Conservation (phyloP, 345 rosid genomes). For the Eucalyptus brandiana region DNA sequence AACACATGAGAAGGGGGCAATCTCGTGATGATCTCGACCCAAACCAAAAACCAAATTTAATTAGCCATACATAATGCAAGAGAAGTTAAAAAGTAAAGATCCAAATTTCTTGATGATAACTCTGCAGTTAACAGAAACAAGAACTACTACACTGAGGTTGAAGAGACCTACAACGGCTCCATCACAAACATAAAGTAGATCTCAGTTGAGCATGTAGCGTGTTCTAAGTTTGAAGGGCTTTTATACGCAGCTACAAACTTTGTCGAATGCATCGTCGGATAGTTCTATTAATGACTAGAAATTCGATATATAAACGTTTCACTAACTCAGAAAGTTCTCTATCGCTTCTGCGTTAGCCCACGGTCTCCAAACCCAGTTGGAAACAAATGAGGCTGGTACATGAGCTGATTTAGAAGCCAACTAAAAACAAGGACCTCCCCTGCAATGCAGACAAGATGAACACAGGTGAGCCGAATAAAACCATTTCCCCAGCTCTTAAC, state of each 20-base stretch:
- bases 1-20: constrained; percentile 95
- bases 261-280: not conserved
- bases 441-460: not conserved
- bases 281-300: not conserved
- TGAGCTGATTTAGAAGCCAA: not conserved
- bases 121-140: constrained; percentile 89
- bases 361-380: not conserved
- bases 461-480: not conserved
- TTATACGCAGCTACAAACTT: not conserved
- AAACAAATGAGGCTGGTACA: not conserved
- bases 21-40: constrained; percentile 69
- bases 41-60: constrained; percentile 78
- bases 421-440: not conserved
- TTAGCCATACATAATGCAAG: constrained; percentile 88
- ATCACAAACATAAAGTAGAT: not conserved
- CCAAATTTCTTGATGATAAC: constrained; percentile 44
- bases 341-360: not conserved
- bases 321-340: not conserved
- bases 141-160: constrained; percentile 89
- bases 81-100: not conserved
- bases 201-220: not conserved
- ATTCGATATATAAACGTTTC: not conserved
- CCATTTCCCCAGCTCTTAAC: not conserved
- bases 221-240: not conserved
- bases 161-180: constrained; percentile 94